A percentile compares a stretch with the other conserved stretches of the same genome.
Conservation (phyloP, 345 rosid genomes). For the Eucalyptus rudis region DNA sequence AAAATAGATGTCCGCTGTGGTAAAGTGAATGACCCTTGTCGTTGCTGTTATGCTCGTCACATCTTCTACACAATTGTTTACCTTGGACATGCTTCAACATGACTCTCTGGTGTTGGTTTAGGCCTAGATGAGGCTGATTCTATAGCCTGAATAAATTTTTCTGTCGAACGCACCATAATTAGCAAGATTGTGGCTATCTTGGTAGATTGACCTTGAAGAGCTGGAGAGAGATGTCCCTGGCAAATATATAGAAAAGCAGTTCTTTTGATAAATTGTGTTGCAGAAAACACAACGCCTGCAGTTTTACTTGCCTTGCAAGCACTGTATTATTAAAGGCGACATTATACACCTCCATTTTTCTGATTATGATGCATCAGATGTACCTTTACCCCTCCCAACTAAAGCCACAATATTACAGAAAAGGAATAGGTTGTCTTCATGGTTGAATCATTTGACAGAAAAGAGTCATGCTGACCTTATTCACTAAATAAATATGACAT, state of each 20-base stretch:
- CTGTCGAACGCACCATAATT: background rate
- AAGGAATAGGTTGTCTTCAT: background rate
- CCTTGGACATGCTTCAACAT: background rate
- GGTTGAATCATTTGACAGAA: background rate
- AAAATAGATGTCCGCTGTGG: background rate
- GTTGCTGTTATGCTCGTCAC: background rate
- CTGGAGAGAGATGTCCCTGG: background rate
- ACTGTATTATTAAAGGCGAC: background rate
- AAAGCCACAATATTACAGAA: background rate
- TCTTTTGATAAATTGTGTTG: background rate
- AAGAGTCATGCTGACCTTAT: background rate
- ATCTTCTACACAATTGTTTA: background rate
- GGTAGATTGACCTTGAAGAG: background rate
- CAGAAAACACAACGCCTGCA: background rate
- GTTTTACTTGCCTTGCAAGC: background rate
- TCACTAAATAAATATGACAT: background rate
- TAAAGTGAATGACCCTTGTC: background rate
- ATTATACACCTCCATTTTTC: background rate
- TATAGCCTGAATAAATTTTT: background rate
- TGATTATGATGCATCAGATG: background rate
- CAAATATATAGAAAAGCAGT: background rate
- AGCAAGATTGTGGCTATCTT: background rate
- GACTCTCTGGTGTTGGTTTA: background rate
- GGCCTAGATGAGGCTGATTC: background rate
- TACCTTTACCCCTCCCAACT: background rate